Conservation (phyloP, 139 green algal genomes). For the Edaphochlamys debaryana region DNA sequence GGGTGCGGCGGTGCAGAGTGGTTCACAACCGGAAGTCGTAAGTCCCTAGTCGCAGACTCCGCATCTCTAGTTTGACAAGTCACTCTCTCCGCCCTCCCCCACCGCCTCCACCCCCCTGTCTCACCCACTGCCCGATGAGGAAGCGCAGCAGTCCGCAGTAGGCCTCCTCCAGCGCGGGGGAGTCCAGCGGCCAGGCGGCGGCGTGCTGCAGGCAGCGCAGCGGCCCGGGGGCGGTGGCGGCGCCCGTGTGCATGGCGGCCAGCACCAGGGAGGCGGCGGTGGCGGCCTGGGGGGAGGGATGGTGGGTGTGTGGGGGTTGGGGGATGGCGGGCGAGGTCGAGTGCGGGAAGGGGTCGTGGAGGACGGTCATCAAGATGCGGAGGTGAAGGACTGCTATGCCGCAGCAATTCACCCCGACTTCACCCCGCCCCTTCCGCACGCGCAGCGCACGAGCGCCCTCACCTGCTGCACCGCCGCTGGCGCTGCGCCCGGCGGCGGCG, state of each 20-base stretch:
- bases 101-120: neutral
- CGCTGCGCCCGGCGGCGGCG: neutral
- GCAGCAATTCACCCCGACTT: too few relatives aligned
- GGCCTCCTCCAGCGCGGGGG: constrained; percentile 36
- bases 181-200: constrained; percentile 39
- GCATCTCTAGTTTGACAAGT: too few relatives aligned
- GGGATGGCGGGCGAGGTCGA: too few relatives aligned
- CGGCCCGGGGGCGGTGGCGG: constrained; percentile 10
- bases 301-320: too few relatives aligned
- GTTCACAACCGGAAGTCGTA: too few relatives aligned
- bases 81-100: too few relatives aligned
- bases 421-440: too few relatives aligned
- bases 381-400: neutral
- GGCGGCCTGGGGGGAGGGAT: neutral
- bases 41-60: too few relatives aligned
- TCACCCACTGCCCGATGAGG: constrained; percentile 59
- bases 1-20: too few relatives aligned
- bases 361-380: too few relatives aligned
- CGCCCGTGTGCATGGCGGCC: neutral
- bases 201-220: constrained; percentile 35
- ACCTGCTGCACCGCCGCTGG: neutral
- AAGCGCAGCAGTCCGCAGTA: constrained; percentile 55
- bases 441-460: too few relatives aligned
- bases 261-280: neutral
- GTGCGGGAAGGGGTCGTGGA: too few relatives aligned